Evolutionary conservation across 768 basidiomycete species (phyloP).

Genomic region (Lyophyllum decastes): DNA sequence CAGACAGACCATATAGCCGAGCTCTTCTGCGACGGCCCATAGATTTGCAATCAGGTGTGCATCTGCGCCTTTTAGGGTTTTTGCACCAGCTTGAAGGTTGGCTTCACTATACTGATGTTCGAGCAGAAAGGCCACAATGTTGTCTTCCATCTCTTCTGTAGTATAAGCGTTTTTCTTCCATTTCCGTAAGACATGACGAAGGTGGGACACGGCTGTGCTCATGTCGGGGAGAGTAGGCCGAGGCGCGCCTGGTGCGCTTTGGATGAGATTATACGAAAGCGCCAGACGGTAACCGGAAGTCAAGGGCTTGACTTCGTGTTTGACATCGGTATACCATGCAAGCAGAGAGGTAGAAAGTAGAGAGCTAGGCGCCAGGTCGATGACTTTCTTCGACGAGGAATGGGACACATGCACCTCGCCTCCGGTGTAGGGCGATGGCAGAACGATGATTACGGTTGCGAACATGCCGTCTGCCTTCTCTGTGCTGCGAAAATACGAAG

Average conservation of each 20-base stretch:
- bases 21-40: slow-evolving; percentile 6
- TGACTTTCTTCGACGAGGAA: slow-evolving; percentile 27
- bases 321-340: slow-evolving; percentile 56
- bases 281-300: slow-evolving; percentile 51
- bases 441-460: slow-evolving; percentile 47
- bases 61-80: slow-evolving; percentile 20
- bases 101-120: slow-evolving; percentile 33
- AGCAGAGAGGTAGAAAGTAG: slow-evolving; percentile 35
- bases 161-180: slow-evolving; percentile 33
- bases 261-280: slow-evolving; percentile 52
- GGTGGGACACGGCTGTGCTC: slow-evolving; percentile 14
- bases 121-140: slow-evolving; percentile 31
- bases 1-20: slow-evolving; percentile 11
- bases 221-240: slow-evolving; percentile 29
- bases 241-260: slow-evolving; percentile 30
- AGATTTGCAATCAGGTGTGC: slow-evolving; percentile 18
- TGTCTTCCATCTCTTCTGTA: slow-evolving; percentile 13
- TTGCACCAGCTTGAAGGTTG: slow-evolving; percentile 20
- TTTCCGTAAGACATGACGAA: slow-evolving; percentile 34
- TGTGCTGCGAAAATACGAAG: slow-evolving; percentile 30
- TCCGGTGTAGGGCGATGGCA: slow-evolving; percentile 48
- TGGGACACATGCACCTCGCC: slow-evolving; percentile 48
- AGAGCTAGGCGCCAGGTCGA: slow-evolving; percentile 37
- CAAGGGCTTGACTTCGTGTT: slow-evolving; percentile 50
- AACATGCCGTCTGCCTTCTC: slow-evolving; percentile 52